These are phyloP conservation scores for Calonectria leucothoes DNA, from an alignment of 2,329 filamentous ascomycete species.

Conservation along the genomic window DNA sequence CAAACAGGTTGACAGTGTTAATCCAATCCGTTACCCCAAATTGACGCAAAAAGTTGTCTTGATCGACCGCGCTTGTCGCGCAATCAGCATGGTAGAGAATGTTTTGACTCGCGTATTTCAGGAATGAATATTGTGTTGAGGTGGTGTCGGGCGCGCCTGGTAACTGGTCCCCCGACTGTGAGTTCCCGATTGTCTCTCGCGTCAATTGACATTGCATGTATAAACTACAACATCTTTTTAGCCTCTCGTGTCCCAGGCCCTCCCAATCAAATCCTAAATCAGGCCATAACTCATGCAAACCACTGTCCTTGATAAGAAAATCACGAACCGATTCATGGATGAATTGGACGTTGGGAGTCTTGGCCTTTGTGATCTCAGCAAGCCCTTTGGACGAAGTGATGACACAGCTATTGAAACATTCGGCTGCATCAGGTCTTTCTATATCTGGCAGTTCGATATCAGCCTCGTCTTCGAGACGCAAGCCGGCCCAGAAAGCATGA, in stretches of 20 bases:
- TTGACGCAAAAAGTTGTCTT: conserved; percentile 45
- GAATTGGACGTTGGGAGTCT: conserved; percentile 57
- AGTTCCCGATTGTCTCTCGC: not conserved
- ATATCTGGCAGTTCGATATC: conserved; percentile 40
- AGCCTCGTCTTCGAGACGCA: conserved; percentile 27
- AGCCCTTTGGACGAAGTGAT: conserved; percentile 61
- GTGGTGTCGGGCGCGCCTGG: not conserved
- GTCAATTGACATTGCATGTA: conserved; percentile 48
- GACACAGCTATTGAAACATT: conserved; percentile 44
- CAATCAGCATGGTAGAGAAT: conserved; percentile 55
- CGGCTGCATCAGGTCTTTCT: not conserved
- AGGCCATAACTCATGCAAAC: conserved; percentile 46
- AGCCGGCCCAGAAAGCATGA: conserved; percentile 50
- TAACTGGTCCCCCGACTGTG: not conserved
- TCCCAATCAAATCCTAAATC: conserved; percentile 46
- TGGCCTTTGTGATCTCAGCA: conserved; percentile 53
- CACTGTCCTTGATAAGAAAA: conserved; percentile 53
- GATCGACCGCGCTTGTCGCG: conserved; percentile 43
- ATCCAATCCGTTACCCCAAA: conserved; percentile 48
- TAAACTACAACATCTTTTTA: conserved; percentile 56
- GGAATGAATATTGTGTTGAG: conserved; percentile 52
- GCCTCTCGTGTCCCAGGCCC: conserved; percentile 52
- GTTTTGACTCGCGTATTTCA: conserved; percentile 56
- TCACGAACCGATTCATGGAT: conserved; percentile 63
- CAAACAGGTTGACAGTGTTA: conserved; percentile 45